These are phyloP conservation scores for Rhodotorula kratochvilovae DNA, from an alignment of 768 basidiomycete genomes.

Conservation along the genomic window DNA sequence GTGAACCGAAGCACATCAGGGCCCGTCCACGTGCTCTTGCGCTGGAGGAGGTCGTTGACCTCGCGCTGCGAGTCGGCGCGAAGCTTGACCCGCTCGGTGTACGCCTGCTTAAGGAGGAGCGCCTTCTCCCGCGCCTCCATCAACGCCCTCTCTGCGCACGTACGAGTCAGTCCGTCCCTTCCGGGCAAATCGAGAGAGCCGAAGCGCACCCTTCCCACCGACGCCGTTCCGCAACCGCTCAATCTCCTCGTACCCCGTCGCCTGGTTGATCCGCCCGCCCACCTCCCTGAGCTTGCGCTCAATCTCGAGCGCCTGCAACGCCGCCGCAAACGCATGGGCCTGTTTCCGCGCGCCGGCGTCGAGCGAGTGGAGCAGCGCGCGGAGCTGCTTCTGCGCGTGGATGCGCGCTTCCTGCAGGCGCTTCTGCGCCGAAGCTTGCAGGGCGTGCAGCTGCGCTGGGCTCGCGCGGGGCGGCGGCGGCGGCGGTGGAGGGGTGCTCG, in stretches of 20 bases:
- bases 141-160: constrained; percentile 65
- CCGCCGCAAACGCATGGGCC: constrained; percentile 16
- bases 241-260: constrained; percentile 88
- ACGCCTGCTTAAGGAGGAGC: constrained; percentile 64
- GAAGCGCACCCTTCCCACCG: constrained; percentile 66
- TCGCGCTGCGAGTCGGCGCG: constrained; percentile 86
- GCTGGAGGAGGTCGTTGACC: constrained; percentile 88
- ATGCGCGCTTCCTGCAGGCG: constrained; percentile 13
- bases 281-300: constrained; percentile 62
- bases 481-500: not conserved
- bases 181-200: not conserved
- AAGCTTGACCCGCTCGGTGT: constrained; percentile 71
- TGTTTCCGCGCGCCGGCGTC: constrained; percentile 17
- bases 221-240: constrained; percentile 74
- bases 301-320: constrained; percentile 29
- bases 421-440: not conserved
- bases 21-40: constrained; percentile 91
- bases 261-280: constrained; percentile 72
- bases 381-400: constrained; percentile 16
- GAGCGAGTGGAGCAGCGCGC: constrained; percentile 7
- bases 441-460: not conserved
- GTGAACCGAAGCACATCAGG: constrained; percentile 80
- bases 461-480: not conserved
- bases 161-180: not conserved
- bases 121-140: constrained; percentile 63